These are phyloP conservation scores for Hypoxylon sp. DNA, from an alignment of 2,329 filamentous ascomycete species.

Conservation along the genomic window DNA sequence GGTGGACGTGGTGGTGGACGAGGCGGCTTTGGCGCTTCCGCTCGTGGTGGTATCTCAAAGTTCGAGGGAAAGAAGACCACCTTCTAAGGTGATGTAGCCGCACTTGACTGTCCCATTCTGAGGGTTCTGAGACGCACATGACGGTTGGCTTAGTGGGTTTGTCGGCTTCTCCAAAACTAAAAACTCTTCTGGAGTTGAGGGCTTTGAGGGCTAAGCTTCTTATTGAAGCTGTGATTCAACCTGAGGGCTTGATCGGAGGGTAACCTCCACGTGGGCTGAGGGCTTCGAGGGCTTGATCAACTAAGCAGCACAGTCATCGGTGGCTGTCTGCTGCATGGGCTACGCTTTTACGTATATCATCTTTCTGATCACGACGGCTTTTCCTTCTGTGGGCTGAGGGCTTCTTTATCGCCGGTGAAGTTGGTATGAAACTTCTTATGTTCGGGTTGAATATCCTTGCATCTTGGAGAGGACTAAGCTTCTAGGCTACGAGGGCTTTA, in stretches of 20 bases:
- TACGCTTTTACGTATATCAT: constrained; percentile 16
- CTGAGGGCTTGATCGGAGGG: constrained; percentile 61
- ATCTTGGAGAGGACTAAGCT: constrained; percentile 46
- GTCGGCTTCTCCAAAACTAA: constrained; percentile 59
- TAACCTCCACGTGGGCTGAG: constrained; percentile 46
- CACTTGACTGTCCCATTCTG: constrained; percentile 51
- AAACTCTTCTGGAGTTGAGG: constrained; percentile 55
- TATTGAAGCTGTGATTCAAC: constrained; percentile 58
- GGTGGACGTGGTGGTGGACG: constrained; percentile 54
- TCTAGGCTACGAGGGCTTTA: constrained; percentile 46
- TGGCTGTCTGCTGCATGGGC: constrained; percentile 6
- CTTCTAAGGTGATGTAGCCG: constrained; percentile 52
- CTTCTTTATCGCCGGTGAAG: constrained; percentile 42
- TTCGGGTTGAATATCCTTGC: constrained; percentile 27
- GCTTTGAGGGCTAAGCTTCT: constrained; percentile 62
- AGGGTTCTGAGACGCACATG: constrained; percentile 57
- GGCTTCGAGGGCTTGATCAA: constrained; percentile 40
- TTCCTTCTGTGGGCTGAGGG: constrained; percentile 49
- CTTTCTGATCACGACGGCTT: constrained; percentile 42
- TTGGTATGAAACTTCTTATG: constrained; percentile 47
- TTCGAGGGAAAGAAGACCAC: constrained; percentile 84
- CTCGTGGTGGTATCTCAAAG: constrained; percentile 58
- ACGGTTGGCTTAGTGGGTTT: constrained; percentile 64
- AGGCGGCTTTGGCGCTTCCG: constrained; percentile 53
- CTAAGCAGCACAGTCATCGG: constrained; percentile 29